Base-by-base conservation (phyloP, 345 rosid genomes). In the Populus ilicifolia region DNA sequence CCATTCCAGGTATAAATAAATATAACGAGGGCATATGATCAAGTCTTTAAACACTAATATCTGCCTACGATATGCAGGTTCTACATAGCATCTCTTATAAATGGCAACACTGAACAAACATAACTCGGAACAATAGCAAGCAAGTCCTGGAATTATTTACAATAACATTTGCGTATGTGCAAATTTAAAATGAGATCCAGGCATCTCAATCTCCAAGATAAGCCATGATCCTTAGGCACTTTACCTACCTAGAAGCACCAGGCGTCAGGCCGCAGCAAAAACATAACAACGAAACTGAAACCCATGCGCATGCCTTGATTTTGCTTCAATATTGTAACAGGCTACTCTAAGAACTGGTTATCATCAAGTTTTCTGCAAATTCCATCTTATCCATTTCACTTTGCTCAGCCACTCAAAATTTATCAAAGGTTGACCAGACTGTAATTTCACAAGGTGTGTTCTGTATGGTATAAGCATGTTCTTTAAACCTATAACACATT, bases 391-490 rank as follows among this genome's bases (percentile, higher is more conserved):
- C 86, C 91, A 88, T 81, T 80, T 89, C 73, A 88, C 69, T 62
- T 70, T 87, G 81, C 87, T 83, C 63, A 89, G 73, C 94, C 99
- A 90, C 30, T 89, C 89, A 79, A 93, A 89, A 78, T 89, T 89
- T 33, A 90, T 70, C 67, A 93, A 65, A 67, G 89, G 86, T 75
- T 75, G 87, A 79, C 90, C 86, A 18, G 85, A 80, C 50, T 78
- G 86, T 50, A 91, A 69, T 83, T 87, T 89, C 80, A 92, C 81
- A 54, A 93, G 90, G 80, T 95, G 90, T 70, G 80, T 86, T 85
- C 99, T 88, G 78, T 95, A 95, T 4, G 99, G 98, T 80, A 95
- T 86, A 54, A 93, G 76, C 43, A 95, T 77, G 77, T 85, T 95
- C 82, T 85, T 90, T 41, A 93, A 93, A 79, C 99, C 99, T 95